Evolutionary conservation across 2,329 filamentous ascomycete genomes (phyloP), one percentile per base, ranked within the genome.

Genomic region (Ramichloridium luteum): DNA sequence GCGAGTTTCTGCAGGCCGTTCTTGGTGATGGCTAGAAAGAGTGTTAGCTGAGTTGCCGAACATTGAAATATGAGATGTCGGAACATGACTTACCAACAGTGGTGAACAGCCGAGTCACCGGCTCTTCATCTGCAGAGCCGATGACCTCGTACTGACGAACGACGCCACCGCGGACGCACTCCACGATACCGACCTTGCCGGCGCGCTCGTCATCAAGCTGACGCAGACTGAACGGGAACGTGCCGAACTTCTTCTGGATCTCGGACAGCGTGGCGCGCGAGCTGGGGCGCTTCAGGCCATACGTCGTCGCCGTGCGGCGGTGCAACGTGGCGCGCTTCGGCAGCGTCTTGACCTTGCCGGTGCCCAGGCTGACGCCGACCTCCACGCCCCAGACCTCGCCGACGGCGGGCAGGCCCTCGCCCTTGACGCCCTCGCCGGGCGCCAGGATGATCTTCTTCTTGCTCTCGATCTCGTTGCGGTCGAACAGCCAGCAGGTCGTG

Each of bases 331-430:
- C 67, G 43, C 90, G 77, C 62, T 92, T 80, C 53, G 84, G 76
- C 39, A 93, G 68, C 47, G 69, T 78, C 78, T 96, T 98, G 61
- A 93, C 80, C 70, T 98, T 98, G 57, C 90, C 90, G 40, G 75
- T 77, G 44, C 86, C 86, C 50, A 90, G 66, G 61, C 81, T 90
- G 55, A 98, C 74, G 48, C 88, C 88, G 56, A 94, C 76, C 70
- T 98, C 90, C 34, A 98, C 83, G 60, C 90, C 90, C 90, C 90
- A 98, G 39, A 93, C 86, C 58, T 98, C 90, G 46, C 83, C 80
- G 35, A 93, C 65, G 53, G 92, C 88, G 36, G 90, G 81, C 36
- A 75, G 61, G 53, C 90, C 90, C 40, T 98, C 90, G 35, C 88
- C 88, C 67, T 85, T 92, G 55, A 80, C 76, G 44, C 83, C 83